Percentiles rank a stretch among this genome's conserved stretches.
Conservation (phyloP, 257 asterid species). For the Gentiana straminea region DNA sequence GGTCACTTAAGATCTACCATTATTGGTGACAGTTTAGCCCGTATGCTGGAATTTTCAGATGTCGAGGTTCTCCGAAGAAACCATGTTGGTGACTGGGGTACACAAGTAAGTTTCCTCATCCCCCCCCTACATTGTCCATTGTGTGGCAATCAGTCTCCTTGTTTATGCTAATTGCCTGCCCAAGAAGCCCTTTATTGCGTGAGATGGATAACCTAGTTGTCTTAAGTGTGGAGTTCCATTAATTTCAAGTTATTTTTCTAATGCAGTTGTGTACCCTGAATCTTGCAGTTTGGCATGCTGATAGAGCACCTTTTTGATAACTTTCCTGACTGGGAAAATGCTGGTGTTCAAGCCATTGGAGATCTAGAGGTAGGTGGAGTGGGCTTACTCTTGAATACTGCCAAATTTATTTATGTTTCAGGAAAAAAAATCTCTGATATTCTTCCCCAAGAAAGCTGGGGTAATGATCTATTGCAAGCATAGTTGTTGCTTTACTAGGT, state of each 20-base stretch:
- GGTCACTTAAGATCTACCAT: conserved; percentile 96
- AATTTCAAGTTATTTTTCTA: too few species aligned
- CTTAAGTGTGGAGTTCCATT: too few species aligned
- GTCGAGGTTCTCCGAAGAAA: conserved; percentile 86
- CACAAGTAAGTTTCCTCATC: conserved; percentile 41
- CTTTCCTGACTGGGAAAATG: conserved; percentile 53
- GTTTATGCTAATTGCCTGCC: too few species aligned
- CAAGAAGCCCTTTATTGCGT: too few species aligned
- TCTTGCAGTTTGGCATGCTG: conserved; percentile 85
- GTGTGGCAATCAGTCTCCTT: too few species aligned
- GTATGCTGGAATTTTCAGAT: conserved; percentile 83
- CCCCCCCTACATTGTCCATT: too few species aligned
- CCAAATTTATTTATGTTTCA: neutral
- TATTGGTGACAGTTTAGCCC: conserved; percentile 89
- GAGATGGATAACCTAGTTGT: too few species aligned
- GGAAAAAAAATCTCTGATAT: neutral
- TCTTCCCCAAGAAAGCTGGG: neutral
- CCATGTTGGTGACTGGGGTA: conserved; percentile 99
- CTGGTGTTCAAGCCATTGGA: conserved; percentile 67
- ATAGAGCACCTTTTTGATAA: conserved; percentile 71
- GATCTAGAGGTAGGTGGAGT: conserved; percentile 66
- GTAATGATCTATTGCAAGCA: neutral
- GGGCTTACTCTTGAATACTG: neutral
- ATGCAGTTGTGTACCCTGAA: neutral
- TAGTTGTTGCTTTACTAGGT: too few species aligned